Evolutionary conservation across 2,329 filamentous ascomycete species (phyloP).

Genomic region (Trichoderma sp.): DNA sequence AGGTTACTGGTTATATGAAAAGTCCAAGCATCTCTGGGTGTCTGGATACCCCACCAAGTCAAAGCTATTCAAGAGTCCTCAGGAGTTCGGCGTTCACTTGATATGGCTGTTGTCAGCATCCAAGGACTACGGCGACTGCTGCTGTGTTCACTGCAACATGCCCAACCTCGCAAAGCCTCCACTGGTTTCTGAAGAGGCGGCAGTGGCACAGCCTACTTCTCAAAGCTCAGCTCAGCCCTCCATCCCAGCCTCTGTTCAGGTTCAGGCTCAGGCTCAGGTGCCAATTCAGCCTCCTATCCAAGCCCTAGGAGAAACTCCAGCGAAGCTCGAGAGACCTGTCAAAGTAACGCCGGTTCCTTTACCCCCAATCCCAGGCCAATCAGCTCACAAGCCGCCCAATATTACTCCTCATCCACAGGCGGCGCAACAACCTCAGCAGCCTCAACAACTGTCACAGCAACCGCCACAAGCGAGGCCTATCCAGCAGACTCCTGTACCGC

Average conservation of each 20-base stretch:
- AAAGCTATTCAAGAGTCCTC: slow-evolving; percentile 53
- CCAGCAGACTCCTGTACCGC: not conserved
- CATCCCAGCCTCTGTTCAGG: not conserved
- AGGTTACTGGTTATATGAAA: slow-evolving; percentile 51
- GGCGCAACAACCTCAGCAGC: slow-evolving; percentile 20
- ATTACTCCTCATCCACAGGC: slow-evolving; percentile 27
- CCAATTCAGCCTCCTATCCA: slow-evolving; percentile 12
- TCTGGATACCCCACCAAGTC: slow-evolving; percentile 51
- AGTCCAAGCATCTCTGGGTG: slow-evolving; percentile 51
- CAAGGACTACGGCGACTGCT: slow-evolving; percentile 51
- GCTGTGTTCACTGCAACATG: slow-evolving; percentile 51
- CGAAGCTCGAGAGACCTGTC: slow-evolving; percentile 31
- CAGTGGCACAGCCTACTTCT: slow-evolving; percentile 25
- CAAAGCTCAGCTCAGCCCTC: slow-evolving; percentile 12
- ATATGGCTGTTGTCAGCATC: slow-evolving; percentile 54
- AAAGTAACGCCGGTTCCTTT: slow-evolving; percentile 43
- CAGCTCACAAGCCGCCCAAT: slow-evolving; percentile 36
- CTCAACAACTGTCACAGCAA: slow-evolving; percentile 20
- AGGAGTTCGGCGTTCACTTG: slow-evolving; percentile 54
- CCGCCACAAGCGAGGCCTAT: slow-evolving; percentile 8
- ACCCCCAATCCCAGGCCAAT: slow-evolving; percentile 38
- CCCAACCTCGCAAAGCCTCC: slow-evolving; percentile 31
- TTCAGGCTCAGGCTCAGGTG: not conserved
- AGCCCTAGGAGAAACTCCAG: slow-evolving; percentile 26
- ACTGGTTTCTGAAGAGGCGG: slow-evolving; percentile 31